phyloP scores from a whole-genome alignment of 2,329 filamentous ascomycete genomes.

The Colletotrichum cereale region DNA sequence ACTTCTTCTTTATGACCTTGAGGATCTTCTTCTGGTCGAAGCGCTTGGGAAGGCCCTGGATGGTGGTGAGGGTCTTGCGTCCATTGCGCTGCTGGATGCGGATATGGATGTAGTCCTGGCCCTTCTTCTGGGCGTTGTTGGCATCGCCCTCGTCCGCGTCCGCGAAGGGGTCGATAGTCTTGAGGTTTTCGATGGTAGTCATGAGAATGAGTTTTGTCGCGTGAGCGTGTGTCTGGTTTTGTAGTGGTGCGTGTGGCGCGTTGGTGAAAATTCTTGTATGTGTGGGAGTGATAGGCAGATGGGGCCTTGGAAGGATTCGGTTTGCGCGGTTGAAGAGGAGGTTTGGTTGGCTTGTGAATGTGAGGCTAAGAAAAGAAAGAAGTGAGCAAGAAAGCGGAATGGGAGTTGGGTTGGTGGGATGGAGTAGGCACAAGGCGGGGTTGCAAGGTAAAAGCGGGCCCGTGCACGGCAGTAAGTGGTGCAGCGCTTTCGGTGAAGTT shows the following conservation, averaged over 20 bases:
- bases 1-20: conserved; percentile 99
- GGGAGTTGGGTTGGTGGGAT: conserved; percentile 35
- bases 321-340: conserved; percentile 16
- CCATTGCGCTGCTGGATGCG: conserved; percentile 59
- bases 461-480: conserved; percentile 22
- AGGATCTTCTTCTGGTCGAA: conserved; percentile 99
- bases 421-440: conserved; percentile 34
- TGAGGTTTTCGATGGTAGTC: conserved; percentile 44
- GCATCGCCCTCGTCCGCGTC: conserved; percentile 42
- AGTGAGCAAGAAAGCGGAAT: conserved; percentile 7
- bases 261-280: not conserved
- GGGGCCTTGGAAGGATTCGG: not conserved
- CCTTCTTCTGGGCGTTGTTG: conserved; percentile 39
- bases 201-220: conserved; percentile 38
- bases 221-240: conserved; percentile 10
- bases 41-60: conserved; percentile 98
- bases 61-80: conserved; percentile 99
- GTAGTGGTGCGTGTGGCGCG: conserved; percentile 8
- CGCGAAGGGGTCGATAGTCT: conserved; percentile 43
- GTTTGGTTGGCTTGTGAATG: not conserved
- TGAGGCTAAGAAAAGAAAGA: conserved; percentile 26
- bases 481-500: conserved; percentile 20
- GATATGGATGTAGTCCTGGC: conserved; percentile 43
- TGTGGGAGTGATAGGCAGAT: not conserved
- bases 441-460: conserved; percentile 21